Conservation (phyloP, 805 yeast genomes). For the Suhomyces faveliae region DNA sequence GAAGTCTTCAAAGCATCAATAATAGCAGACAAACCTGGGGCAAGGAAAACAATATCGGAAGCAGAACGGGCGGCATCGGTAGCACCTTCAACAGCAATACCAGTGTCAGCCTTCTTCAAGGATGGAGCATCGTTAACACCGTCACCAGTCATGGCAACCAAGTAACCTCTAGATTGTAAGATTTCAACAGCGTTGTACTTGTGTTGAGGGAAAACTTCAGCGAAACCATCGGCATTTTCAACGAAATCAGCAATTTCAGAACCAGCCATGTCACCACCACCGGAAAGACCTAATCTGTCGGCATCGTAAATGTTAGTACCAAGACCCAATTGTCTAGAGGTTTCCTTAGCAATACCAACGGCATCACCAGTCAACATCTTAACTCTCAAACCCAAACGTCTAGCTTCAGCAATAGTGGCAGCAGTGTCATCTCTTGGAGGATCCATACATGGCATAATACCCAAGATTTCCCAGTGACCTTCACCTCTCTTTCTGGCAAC, state of each 20-base stretch:
- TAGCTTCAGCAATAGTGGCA: constrained; percentile 88
- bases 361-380: constrained; percentile 99
- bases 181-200: constrained; percentile 94
- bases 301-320: constrained; percentile 97
- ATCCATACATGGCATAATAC: constrained; percentile 98
- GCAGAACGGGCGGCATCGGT: constrained; percentile 97
- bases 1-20: constrained; percentile 57
- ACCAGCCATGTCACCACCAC: constrained; percentile 94
- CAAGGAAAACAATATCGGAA: constrained; percentile 83
- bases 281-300: constrained; percentile 93
- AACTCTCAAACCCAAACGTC: constrained; percentile 86
- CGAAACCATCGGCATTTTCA: constrained; percentile 97
- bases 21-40: constrained; percentile 34
- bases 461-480: constrained; percentile 96
- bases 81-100: constrained; percentile 98
- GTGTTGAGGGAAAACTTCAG: constrained; percentile 98
- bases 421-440: constrained; percentile 99
- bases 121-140: constrained; percentile 99
- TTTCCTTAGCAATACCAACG: constrained; percentile 97
- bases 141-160: constrained; percentile 99
- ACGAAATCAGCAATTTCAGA: constrained; percentile 96
- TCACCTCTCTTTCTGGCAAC: constrained; percentile 99
- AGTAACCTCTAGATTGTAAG: constrained; percentile 92
- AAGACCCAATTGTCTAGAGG: constrained; percentile 95
- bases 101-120: constrained; percentile 81